phyloP scores from a whole-genome alignment of 2,329 filamentous ascomycete species.

The Verticillium albo-atrum region DNA sequence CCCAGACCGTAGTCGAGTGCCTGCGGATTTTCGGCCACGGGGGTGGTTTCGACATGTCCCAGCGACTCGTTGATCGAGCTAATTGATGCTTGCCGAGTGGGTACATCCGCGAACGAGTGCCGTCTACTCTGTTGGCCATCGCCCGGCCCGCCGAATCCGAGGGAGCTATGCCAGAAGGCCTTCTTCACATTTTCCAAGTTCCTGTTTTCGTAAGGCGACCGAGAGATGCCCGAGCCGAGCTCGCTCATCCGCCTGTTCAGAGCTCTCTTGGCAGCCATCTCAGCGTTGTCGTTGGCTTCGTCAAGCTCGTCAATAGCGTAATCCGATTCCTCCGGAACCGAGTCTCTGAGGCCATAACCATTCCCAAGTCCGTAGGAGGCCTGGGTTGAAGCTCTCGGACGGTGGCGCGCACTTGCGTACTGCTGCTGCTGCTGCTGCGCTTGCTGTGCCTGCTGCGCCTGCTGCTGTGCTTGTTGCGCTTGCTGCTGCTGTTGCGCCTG shows the following conservation, averaged over 20 bases:
- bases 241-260: conserved; percentile 54
- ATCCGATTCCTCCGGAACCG: conserved; percentile 62
- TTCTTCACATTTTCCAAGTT: conserved; percentile 64
- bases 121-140: conserved; percentile 70
- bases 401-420: conserved; percentile 49
- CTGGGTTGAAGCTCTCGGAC: conserved; percentile 54
- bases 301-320: conserved; percentile 71
- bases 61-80: conserved; percentile 53
- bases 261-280: conserved; percentile 40
- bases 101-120: conserved; percentile 73
- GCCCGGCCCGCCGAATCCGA: conserved; percentile 55
- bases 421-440: conserved; percentile 40
- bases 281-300: conserved; percentile 51
- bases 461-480: conserved; percentile 1
- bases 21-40: conserved; percentile 12
- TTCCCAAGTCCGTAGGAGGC: conserved; percentile 49
- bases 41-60: conserved; percentile 39
- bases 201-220: conserved; percentile 52
- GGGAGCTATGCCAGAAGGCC: conserved; percentile 66
- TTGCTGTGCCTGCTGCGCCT: conserved; percentile 22
- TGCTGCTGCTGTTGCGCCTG: neutral
- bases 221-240: conserved; percentile 41
- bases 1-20: conserved; percentile 30
- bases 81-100: conserved; percentile 59
- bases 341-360: conserved; percentile 54